phyloP scores from a whole-genome alignment of 148 eudicot species.

The Nyssa sinensis region DNA sequence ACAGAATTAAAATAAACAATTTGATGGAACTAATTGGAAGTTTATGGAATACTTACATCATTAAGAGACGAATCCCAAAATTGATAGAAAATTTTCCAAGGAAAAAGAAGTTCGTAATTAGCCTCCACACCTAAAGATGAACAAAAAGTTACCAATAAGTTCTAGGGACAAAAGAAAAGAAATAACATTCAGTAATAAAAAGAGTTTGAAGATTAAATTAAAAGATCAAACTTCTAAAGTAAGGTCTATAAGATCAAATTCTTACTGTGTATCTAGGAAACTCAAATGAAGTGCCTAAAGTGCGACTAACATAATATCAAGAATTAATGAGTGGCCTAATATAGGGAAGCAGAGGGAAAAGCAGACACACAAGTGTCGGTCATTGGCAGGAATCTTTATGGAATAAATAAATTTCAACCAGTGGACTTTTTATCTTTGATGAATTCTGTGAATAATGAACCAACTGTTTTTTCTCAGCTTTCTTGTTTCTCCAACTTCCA shows the following conservation, averaged over 20 bases:
- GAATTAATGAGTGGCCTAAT: no score
- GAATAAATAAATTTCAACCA: neutral
- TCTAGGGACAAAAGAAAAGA: neutral
- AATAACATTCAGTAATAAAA: neutral
- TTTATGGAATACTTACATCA: constrained; percentile 63
- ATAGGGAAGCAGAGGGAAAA: no score
- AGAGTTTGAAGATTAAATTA: neutral
- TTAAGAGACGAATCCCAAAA: constrained; percentile 88
- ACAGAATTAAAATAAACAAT: neutral
- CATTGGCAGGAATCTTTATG: neutral
- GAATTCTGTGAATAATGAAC: neutral
- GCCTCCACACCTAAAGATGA: constrained; percentile 67
- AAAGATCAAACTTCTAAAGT: neutral
- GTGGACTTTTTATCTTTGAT: neutral
- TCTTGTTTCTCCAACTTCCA: neutral
- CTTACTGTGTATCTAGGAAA: neutral
- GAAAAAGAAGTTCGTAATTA: constrained; percentile 74
- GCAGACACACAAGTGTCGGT: neutral
- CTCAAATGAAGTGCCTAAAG: neutral
- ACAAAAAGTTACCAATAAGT: constrained; percentile 4
- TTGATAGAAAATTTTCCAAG: constrained; percentile 85
- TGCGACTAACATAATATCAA: no score
- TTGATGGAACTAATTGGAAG: neutral
- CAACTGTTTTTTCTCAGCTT: neutral
- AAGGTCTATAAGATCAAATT: no score